Conservation (phyloP, 2,329 filamentous ascomycete species). For the Colletotrichum melonis region DNA sequence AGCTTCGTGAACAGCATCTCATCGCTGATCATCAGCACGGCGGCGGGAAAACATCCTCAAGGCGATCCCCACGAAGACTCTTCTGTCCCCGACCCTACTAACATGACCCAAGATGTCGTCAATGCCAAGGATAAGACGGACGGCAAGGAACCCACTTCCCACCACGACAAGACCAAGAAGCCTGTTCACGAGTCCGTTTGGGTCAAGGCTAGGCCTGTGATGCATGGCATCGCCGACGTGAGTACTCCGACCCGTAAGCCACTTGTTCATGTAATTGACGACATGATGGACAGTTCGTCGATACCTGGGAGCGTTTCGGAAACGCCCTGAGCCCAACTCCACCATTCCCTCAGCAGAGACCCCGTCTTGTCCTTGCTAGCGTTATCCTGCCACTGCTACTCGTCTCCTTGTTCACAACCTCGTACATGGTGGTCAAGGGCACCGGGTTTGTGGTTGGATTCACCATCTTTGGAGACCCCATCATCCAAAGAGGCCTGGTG, state of each 20-base stretch:
- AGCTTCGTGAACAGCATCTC: conserved; percentile 81
- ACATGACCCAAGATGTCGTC: conserved; percentile 49
- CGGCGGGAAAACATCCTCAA: conserved; percentile 81
- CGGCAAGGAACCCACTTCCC: conserved; percentile 59
- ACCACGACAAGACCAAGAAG: conserved; percentile 81
- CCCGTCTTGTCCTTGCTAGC: conserved; percentile 65
- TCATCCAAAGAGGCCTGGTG: conserved; percentile 70
- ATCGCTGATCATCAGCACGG: conserved; percentile 78
- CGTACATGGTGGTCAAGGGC: conserved; percentile 73
- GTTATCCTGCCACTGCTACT: conserved; percentile 64
- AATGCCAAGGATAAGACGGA: conserved; percentile 54
- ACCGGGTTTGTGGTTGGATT: conserved; percentile 77
- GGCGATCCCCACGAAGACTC: conserved; percentile 66
- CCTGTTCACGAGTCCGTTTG: conserved; percentile 83
- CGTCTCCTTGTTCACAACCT: conserved; percentile 63
- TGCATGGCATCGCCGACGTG: conserved; percentile 65
- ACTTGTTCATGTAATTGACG: neutral
- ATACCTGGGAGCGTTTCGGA: conserved; percentile 63
- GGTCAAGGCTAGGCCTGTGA: conserved; percentile 78
- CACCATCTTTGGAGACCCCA: conserved; percentile 82
- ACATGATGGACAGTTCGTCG: conserved; percentile 43
- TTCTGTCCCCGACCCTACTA: conserved; percentile 63
- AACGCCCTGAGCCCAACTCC: conserved; percentile 72
- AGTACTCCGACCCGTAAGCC: conserved; percentile 19
- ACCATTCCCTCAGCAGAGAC: conserved; percentile 67